A percentile compares a stretch with the other conserved stretches of the same genome.
These are phyloP conservation scores for Pugionium dolabratum DNA, from an alignment of 345 rosid genomes.

Conservation along the genomic window DNA sequence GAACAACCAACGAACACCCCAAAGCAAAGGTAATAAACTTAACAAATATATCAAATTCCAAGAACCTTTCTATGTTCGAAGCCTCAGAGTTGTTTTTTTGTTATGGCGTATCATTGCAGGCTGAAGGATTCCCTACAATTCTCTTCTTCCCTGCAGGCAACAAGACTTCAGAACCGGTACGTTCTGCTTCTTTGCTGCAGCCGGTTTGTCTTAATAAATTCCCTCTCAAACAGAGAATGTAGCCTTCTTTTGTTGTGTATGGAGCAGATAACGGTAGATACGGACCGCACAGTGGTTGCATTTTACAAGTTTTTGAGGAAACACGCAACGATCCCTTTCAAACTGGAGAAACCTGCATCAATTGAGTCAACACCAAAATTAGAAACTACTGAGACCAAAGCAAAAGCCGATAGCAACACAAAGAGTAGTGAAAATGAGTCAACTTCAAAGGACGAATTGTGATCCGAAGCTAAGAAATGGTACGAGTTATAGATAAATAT, in stretches of 20 bases:
- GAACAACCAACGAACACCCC: constrained; percentile 97
- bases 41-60: background rate
- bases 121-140: constrained; percentile 95
- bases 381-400: constrained; percentile 39
- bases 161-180: constrained; percentile 95
- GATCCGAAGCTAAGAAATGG: constrained; percentile 31
- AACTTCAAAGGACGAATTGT: constrained; percentile 74
- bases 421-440: constrained; percentile 34
- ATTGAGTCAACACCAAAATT: constrained; percentile 49
- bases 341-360: constrained; percentile 76
- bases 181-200: constrained; percentile 30
- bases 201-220: background rate
- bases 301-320: constrained; percentile 88
- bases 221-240: background rate
- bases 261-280: constrained; percentile 76
- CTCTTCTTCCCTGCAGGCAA: constrained; percentile 98
- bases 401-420: constrained; percentile 6
- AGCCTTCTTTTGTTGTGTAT: constrained; percentile 19
- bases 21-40: constrained; percentile 74
- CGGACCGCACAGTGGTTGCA: constrained; percentile 94
- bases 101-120: constrained; percentile 45
- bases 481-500: constrained; percentile 13
- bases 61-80: constrained; percentile 4
- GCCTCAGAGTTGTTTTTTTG: background rate
- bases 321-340: constrained; percentile 88